Conservation (phyloP, 495 filamentous ascomycete species). For the Thozetella sp. region DNA sequence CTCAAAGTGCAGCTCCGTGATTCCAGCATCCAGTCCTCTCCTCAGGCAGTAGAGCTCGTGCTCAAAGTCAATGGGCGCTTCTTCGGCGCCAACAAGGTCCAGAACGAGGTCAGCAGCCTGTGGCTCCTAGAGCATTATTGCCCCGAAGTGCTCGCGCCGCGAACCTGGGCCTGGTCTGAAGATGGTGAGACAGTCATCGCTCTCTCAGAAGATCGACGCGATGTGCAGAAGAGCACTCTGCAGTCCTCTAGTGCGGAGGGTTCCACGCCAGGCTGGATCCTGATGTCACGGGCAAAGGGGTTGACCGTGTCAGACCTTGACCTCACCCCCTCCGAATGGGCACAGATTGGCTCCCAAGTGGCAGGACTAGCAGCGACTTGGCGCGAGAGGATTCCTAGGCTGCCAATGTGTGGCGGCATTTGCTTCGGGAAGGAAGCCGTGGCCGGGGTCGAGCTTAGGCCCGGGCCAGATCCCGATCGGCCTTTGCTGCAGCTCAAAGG, state of each 20-base stretch:
- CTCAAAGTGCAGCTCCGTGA: background rate
- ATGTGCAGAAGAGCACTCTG: background rate
- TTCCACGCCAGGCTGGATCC: conserved; percentile 2
- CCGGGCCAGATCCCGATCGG: background rate
- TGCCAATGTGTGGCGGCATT: background rate
- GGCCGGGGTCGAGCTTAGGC: background rate
- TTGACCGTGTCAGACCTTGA: background rate
- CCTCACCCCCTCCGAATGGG: background rate
- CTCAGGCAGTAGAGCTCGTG: background rate
- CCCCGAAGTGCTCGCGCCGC: conserved; percentile 2
- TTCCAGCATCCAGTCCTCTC: background rate
- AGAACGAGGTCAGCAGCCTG: conserved; percentile 7
- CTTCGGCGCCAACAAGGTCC: conserved; percentile 8
- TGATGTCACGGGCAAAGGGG: conserved; percentile 5
- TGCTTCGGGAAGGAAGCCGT: background rate
- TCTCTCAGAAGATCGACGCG: background rate
- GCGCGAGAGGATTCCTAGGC: conserved; percentile 2
- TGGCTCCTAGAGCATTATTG: conserved; percentile 5
- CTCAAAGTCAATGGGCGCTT: conserved; percentile 9
- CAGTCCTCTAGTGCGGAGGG: background rate
- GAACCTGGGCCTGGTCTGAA: conserved; percentile 7
- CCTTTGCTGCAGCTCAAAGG: background rate
- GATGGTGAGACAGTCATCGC: background rate
- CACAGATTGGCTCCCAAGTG: background rate
- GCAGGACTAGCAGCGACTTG: conserved; percentile 3